phyloP scores from a whole-genome alignment of 768 basidiomycete species.

The Tubosaeta brunneosetosa region DNA sequence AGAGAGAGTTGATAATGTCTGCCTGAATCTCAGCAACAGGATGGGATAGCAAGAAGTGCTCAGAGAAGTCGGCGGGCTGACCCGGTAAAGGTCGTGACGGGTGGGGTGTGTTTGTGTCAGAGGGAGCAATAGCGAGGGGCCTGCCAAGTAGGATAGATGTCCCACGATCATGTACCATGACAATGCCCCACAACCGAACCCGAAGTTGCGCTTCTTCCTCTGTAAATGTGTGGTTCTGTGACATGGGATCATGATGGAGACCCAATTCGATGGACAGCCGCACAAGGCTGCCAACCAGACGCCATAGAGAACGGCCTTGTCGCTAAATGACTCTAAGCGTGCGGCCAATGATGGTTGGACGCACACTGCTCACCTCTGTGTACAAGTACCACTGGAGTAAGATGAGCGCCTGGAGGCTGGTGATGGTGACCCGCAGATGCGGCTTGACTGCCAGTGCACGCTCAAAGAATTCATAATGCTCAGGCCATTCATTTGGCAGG shows the following conservation, averaged over 20 bases:
- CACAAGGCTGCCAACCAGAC: conserved; percentile 80
- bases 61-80: conserved; percentile 52
- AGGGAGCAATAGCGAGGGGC: conserved; percentile 75
- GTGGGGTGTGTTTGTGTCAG: conserved; percentile 77
- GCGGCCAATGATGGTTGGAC: neutral
- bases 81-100: conserved; percentile 44
- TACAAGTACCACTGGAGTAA: conserved; percentile 87
- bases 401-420: conserved; percentile 79
- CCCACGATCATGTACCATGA: conserved; percentile 82
- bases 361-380: conserved; percentile 56
- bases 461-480: conserved; percentile 81
- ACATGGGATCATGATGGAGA: conserved; percentile 79
- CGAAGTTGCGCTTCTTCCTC: conserved; percentile 75
- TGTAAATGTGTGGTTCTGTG: conserved; percentile 57
- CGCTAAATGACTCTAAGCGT: conserved; percentile 43
- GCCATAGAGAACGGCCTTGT: conserved; percentile 87
- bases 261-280: conserved; percentile 80
- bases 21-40: conserved; percentile 82
- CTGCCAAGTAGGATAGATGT: conserved; percentile 85
- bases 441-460: conserved; percentile 74
- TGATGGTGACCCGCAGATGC: conserved; percentile 76
- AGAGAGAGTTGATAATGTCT: conserved; percentile 83
- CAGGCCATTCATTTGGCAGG: conserved; percentile 63
- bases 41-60: conserved; percentile 74
- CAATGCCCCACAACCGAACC: conserved; percentile 79